A percentile compares a stretch with the other conserved stretches of the same genome.
Conservation (phyloP, 371 early-diverging fungal genomes). For the Cokeromyces recurvatus region DNA sequence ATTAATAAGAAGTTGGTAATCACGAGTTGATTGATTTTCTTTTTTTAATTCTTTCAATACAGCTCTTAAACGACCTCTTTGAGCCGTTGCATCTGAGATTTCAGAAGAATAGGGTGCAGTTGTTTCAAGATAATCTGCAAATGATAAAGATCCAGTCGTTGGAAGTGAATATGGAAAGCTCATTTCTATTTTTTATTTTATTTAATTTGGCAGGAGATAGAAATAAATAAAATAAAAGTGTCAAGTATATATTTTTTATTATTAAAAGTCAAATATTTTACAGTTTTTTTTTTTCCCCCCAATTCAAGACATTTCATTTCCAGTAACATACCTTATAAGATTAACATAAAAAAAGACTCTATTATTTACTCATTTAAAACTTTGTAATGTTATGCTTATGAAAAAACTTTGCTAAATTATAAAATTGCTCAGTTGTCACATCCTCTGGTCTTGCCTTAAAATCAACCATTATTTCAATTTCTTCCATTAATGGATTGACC, state of each 20-base stretch:
- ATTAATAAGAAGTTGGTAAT: slow-evolving; percentile 47
- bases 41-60: slow-evolving; percentile 55
- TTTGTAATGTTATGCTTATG: slow-evolving; percentile 20
- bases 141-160: slow-evolving; percentile 58
- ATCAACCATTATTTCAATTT: slow-evolving; percentile 41
- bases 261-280: neutral
- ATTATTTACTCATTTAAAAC: too few relatives aligned
- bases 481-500: slow-evolving; percentile 28
- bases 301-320: too few relatives aligned
- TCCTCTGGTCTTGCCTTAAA: slow-evolving; percentile 61
- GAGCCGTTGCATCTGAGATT: slow-evolving; percentile 61
- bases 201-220: neutral
- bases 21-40: slow-evolving; percentile 44
- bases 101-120: slow-evolving; percentile 40
- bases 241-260: neutral
- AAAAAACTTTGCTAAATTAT: slow-evolving; percentile 42
- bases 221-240: neutral
- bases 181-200: slow-evolving; percentile 33
- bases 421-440: slow-evolving; percentile 48
- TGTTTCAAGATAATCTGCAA: slow-evolving; percentile 48
- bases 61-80: slow-evolving; percentile 52
- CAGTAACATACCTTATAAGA: too few relatives aligned
- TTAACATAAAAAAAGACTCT: too few relatives aligned
- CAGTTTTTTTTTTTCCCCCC: neutral
- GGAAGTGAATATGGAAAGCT: slow-evolving; percentile 59